Evolutionary conservation across 108 stramenopile genomes (phyloP), one percentile per base, ranked within the genome.

Genomic region (Schizochytrium sp.): DNA sequence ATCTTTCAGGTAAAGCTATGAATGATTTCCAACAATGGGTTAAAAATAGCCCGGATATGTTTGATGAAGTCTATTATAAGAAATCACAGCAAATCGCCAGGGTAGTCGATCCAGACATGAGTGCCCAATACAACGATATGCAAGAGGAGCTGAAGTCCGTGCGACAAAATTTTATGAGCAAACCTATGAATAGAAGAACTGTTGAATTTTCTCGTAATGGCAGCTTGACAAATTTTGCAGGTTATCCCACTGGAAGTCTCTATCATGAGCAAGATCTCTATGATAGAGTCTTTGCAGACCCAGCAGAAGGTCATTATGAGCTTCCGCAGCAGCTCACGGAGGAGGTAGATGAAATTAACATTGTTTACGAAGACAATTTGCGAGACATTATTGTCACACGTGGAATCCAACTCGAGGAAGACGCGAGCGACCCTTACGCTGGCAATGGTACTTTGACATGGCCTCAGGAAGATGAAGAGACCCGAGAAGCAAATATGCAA

Each of bases 261-360:
- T 72, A 49, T 2, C 50, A 83, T 12, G 53, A 47, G 4, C 28
- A 55, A 5, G 76, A 5, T 5, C 28, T 28, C 5, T 55, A 83
- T 10, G 76, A 83, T 55, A 0, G 17, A 17, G 50, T 40, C 0
- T 83, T 83, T 42, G 5, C 10, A n/a, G 47, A 19, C 28, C 76
- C 76, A 5, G 76, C 76, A 10, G 76, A 83, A 42, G 76, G 76
- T 8, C 76, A 83, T 55, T 83, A 19, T 50, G 47, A 83, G 28
- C 47, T 83, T 46, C 76, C 76, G 45, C 15, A 17, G 10, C 13
- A 49, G 15, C 49, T 83, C 40, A 5, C 40, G 3, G 76, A 55
- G 47, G 76, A 83, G 10, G 28, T 40, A 10, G 76, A 83, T 38
- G 76, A 83, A 5, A 49, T 83, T 47, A 83, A 83, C 76, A 40